Evolutionary conservation across 192 early-diverging fungal genomes (phyloP).

Genomic region (Diversispora eburnea): DNA sequence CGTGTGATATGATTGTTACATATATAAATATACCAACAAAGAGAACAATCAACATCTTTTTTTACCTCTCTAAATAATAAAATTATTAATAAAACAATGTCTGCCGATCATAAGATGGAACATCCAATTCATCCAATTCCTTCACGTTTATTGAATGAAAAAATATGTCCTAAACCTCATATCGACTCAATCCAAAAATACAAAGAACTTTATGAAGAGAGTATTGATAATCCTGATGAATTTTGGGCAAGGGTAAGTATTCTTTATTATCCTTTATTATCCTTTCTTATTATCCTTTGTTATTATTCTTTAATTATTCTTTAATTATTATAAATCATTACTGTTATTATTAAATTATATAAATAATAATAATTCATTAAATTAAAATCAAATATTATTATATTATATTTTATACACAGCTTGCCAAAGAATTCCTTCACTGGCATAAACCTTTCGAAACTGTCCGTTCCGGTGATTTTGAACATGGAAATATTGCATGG

Average conservation of each 20-base stretch:
- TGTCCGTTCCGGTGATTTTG: slow-evolving; percentile 68
- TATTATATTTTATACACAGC: slow-evolving; percentile 33
- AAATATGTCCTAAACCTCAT: slow-evolving; percentile 61
- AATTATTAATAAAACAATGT: slow-evolving; percentile 14
- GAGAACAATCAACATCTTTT: too few relatives aligned
- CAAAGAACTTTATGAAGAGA: slow-evolving; percentile 73
- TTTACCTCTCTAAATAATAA: background rate
- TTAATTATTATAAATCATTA: background rate
- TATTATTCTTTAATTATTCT: background rate
- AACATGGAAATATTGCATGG: slow-evolving; percentile 88
- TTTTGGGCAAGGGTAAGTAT: slow-evolving; percentile 78
- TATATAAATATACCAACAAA: background rate
- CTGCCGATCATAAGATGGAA: slow-evolving; percentile 26
- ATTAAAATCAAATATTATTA: too few relatives aligned
- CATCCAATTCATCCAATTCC: slow-evolving; percentile 50
- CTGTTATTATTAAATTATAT: background rate
- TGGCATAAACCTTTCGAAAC: slow-evolving; percentile 81
- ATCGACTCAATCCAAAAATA: slow-evolving; percentile 76
- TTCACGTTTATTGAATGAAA: slow-evolving; percentile 55
- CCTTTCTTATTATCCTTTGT: background rate
- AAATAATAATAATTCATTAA: too few relatives aligned
- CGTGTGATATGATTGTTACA: too few relatives aligned
- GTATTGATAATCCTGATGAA: slow-evolving; percentile 70
- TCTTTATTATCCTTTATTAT: background rate
- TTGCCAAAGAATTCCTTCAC: slow-evolving; percentile 71